Evolutionary conservation across 1,139 yeast genomes (phyloP), one percentile per base, ranked within the genome.

Genomic region (Candida tropicalis): DNA sequence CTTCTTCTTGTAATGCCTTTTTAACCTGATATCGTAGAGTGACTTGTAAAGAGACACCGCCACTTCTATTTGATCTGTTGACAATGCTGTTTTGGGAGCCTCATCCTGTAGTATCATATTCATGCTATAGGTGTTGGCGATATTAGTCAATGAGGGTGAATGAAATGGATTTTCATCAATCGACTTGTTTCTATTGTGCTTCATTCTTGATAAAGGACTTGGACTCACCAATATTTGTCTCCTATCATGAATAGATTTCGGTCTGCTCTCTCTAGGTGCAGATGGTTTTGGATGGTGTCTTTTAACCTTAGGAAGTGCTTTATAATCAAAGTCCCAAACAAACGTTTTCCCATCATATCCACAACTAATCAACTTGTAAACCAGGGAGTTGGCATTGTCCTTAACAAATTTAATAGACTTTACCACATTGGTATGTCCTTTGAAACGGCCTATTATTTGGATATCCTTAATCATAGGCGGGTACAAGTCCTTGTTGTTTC

Each of bases 271-370:
- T 23, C 50, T 33, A 2, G 44, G 23, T 3, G 39, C 10, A 31
- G 43, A 24, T 40, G 36, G 22, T 34, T 46, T 36, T 34, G 36
- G 36, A 16, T 35, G 40, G 7, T 35, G 44, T 27, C 45, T 53
- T 47, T 76, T 77, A 10, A 74, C 62, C 45, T 73, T 74, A 1
- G 84, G 81, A 35, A 85, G 60, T 10, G 82, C 77, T 53, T 77
- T 72, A 34, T 86, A 84, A 41, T 82, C 80, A 58, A 87, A 84
- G 54, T 87, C 95, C 88, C 91, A 87, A 24, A 84, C 65, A 27
- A 83, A 62, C 7, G 86, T 63, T 44, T 75, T 73, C 0, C 90
- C 89, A 57, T 87, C 95, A 54, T 77, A 83, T 2, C 91, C 90
- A 46, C 82, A 82, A 33, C 86, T 74, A 2, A 85, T 79, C 28